Percentiles rank a stretch among this genome's conserved stretches.
phyloP scores from a whole-genome alignment of 139 green algal species.

The Chlorella sp. region DNA sequence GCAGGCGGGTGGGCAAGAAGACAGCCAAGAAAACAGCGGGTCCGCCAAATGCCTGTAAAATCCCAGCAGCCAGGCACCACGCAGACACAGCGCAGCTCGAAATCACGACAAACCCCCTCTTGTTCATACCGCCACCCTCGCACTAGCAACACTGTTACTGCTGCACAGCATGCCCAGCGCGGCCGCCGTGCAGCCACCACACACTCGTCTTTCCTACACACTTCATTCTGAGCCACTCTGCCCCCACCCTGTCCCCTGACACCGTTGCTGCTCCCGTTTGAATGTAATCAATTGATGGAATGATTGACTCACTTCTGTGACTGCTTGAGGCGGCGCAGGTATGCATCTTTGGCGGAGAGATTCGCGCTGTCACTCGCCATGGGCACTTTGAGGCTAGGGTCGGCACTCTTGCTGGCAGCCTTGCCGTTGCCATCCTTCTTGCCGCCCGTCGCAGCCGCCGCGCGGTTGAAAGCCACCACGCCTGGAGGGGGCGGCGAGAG shows the following conservation, averaged over 20 bases:
- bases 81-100: background rate
- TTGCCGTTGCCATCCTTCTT: background rate
- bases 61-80: too few species aligned
- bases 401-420: background rate
- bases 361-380: background rate
- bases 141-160: too few species aligned
- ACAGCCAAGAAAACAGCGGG: too few species aligned
- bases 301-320: slow-evolving; percentile 25
- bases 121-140: too few species aligned
- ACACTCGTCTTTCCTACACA: too few species aligned
- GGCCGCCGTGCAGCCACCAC: background rate
- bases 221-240: too few species aligned
- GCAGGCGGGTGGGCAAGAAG: too few species aligned
- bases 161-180: background rate
- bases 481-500: background rate
- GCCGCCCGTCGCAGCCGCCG: background rate
- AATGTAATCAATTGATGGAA: too few species aligned
- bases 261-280: too few species aligned
- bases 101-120: background rate
- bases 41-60: too few species aligned
- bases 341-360: slow-evolving; percentile 1
- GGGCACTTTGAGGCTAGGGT: background rate
- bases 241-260: too few species aligned
- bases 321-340: slow-evolving; percentile 10
- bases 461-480: slow-evolving; percentile 23